Evolutionary conservation across 257 asterid species (phyloP), one percentile per base, ranked within the genome.

Genomic region (Coffea canephora): DNA sequence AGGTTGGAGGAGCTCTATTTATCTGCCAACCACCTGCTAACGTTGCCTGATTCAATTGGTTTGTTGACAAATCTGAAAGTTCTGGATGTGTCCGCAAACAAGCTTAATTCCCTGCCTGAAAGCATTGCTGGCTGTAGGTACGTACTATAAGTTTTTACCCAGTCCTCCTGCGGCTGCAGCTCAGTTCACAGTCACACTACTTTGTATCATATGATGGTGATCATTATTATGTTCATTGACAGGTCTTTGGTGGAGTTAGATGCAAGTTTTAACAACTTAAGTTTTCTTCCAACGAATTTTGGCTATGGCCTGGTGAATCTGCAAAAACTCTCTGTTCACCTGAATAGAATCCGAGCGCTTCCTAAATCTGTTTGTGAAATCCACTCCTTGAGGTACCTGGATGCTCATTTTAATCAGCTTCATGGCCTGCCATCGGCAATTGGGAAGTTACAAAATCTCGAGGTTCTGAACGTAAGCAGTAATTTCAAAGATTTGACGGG

Each of bases 41-140:
- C 83, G 8, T 84, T 92, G 80, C 96, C 97, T 3, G 94, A 91
- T 79, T 77, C 88, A 78, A 83, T 92, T 5, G 96, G 96, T 67
- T 76, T 88, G 77, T 75, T 92, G 84, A 74, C 78, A 16, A 92
- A 91, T 71, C 90, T 92, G 46, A 88, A 85, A 76, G 59, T 87
- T 73, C 61, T 92, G 50, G 66, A 88, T 73, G 89, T 88, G 31
- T 92, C 96, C 0, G 79, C 87, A 41, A 92, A 92, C 71, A 88
- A 89, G 75, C 88, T 92, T 27, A 88, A 61, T 54, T 78, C 79
- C 80, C 92, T 92, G 64, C 97, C 97, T 0, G 93, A 88, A 50
- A 92, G 91, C 81, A 88, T 92, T 74, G 88, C 86, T 69, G 82
- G 86, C 79, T 91, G 96, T 93, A 88, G 90, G 95, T 91, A 85